Evolutionary conservation across 2,329 filamentous ascomycete species (phyloP), one percentile per base, ranked within the genome.

Genomic region (Aspergillus sp.): DNA sequence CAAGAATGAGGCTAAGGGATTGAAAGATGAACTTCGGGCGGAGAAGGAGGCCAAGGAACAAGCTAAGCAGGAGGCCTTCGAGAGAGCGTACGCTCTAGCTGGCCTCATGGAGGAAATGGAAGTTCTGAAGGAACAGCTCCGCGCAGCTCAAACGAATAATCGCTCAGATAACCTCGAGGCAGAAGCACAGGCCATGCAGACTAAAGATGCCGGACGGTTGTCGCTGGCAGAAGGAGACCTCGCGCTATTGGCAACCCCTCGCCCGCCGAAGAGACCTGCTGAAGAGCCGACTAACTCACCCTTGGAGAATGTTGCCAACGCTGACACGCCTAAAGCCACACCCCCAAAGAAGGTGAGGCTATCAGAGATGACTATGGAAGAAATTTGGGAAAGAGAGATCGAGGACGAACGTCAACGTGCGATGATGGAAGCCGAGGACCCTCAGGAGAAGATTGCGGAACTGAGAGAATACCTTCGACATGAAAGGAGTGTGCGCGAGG

Each of bases 21-120:
- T 80, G 19, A 81, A 82, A 63, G 76, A 80, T 65, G 64, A 84
- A 73, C 70, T 81, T 63, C 50, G 79, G 62, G 55, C 66, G 70
- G 68, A 80, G 74, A 69, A 78, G 73, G 66, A 72, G 11, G 65
- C 71, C 22, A 77, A 76, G 57, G 73, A 77, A 26, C 69, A 71
- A 44, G 73, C 74, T 5, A 74, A 71, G 42, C 75, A 77, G 54
- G 75, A 77, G 55, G 72, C 75, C 45, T 76, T 76, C 50, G 75
- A 78, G 59, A 71, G 74, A 30, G 75, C 73, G 7, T 76, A 77
- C 60, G 68, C 74, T 30, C 61, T 78, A 19, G 73, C 74, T 3
- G 72, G 74, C 5, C 63, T 76, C 10, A 73, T 72, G 10, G 74
- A 76, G 52, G 76, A 79, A 55, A 56, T 73, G 24, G 70, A 76